These are phyloP conservation scores for Boletus hoseneyae DNA, from an alignment of 1,284 basidiomycete genomes.

Conservation along the genomic window DNA sequence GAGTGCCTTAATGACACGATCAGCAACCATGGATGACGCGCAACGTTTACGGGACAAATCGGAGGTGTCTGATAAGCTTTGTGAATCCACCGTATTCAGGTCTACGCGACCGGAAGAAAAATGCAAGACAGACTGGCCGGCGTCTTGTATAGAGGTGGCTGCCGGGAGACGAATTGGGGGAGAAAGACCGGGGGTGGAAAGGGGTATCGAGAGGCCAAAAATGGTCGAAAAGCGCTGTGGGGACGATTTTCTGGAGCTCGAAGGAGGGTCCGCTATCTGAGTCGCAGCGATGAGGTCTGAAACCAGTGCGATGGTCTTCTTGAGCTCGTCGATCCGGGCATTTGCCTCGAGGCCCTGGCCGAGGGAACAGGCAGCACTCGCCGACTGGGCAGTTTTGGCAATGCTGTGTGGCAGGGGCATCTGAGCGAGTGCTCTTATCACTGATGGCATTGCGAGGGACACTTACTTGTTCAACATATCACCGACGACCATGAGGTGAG, in stretches of 20 bases:
- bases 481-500: conserved; percentile 33
- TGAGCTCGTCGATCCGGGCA: conserved; percentile 46
- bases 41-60: conserved; percentile 58
- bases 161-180: conserved; percentile 21
- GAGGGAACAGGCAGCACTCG: conserved; percentile 44
- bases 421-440: conserved; percentile 13
- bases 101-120: conserved; percentile 22
- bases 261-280: conserved; percentile 38
- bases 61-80: conserved; percentile 24
- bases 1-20: conserved; percentile 58
- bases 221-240: conserved; percentile 24
- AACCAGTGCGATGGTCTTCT: conserved; percentile 45
- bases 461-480: conserved; percentile 34
- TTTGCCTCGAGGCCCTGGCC: conserved; percentile 45
- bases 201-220: conserved; percentile 14
- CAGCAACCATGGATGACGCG: conserved; percentile 58
- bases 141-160: conserved; percentile 21
- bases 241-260: conserved; percentile 28
- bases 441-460: neutral
- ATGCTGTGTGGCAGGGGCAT: conserved; percentile 36
- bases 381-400: conserved; percentile 45
- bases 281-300: conserved; percentile 48
- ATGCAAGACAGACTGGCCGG: conserved; percentile 16
- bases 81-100: conserved; percentile 19
- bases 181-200: conserved; percentile 10